These are phyloP conservation scores for Capsella rubella DNA, from an alignment of 441 rosid genomes.

Conservation along the genomic window DNA sequence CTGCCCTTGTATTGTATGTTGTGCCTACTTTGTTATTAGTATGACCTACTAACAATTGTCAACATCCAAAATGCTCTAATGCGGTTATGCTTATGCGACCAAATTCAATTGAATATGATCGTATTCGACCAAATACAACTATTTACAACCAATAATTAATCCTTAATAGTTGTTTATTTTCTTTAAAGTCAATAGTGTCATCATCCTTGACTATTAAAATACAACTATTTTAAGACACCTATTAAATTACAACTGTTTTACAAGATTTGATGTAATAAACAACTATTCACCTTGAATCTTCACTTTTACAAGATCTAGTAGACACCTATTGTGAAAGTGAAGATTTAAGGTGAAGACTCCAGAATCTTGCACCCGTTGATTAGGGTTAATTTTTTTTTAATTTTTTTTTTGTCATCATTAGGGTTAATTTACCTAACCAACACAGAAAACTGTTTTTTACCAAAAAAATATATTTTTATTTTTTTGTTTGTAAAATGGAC, in stretches of 20 bases:
- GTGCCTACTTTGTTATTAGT: conserved; percentile 25
- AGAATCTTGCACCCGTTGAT: conserved; percentile 33
- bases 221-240: too few species aligned
- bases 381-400: not conserved
- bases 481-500: not conserved
- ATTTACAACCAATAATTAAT: not conserved
- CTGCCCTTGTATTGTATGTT: not conserved
- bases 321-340: not conserved
- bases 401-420: not conserved
- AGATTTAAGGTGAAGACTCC: conserved; percentile 6
- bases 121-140: not conserved
- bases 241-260: too few species aligned
- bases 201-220: not conserved
- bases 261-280: too few species aligned
- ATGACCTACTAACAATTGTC: conserved; percentile 24
- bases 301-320: too few species aligned
- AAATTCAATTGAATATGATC: not conserved
- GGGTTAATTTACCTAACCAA: conserved; percentile 16
- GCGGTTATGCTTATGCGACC: not conserved
- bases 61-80: conserved; percentile 15
- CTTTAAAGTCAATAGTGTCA: not conserved
- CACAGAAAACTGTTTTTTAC: not conserved
- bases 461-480: too few species aligned
- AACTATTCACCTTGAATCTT: too few species aligned
- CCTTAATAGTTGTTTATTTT: not conserved